Conservation (phyloP, 2,329 filamentous ascomycete genomes). For the Aspergillus pseudotamarii region DNA sequence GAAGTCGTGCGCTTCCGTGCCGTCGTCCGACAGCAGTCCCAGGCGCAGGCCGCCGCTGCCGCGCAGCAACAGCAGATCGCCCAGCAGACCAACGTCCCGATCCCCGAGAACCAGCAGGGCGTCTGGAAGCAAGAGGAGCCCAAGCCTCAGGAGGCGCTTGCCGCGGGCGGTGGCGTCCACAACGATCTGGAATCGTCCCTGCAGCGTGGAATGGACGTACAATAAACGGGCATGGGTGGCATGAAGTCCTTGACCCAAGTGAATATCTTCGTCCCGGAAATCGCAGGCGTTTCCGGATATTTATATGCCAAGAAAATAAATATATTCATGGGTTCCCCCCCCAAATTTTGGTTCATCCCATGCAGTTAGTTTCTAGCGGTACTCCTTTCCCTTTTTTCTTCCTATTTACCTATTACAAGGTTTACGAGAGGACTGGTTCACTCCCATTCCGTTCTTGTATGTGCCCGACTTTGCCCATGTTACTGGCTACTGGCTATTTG, state of each 20-base stretch:
- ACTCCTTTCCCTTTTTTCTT: not conserved
- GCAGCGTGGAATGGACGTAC: conserved; percentile 61
- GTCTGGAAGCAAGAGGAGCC: conserved; percentile 62
- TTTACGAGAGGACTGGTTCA: conserved; percentile 1
- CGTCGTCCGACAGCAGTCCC: conserved; percentile 55
- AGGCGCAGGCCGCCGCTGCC: conserved; percentile 41
- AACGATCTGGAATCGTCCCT: conserved; percentile 55
- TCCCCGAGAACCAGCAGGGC: conserved; percentile 62
- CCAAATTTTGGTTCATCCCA: not conserved
- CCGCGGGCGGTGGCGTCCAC: conserved; percentile 44
- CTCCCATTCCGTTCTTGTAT: not conserved
- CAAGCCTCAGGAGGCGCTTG: conserved; percentile 59
- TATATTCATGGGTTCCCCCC: not conserved
- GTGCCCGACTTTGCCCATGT: not conserved
- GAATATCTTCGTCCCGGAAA: conserved; percentile 19
- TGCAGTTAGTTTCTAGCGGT: not conserved
- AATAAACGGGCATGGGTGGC: conserved; percentile 17
- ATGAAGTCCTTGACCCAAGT: not conserved
- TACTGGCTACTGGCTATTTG: not conserved
- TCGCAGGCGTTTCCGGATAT: conserved; percentile 16
- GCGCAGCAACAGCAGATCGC: conserved; percentile 44
- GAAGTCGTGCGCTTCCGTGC: conserved; percentile 86
- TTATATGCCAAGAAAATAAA: not conserved
- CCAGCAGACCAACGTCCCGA: conserved; percentile 58
- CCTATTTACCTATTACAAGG: not conserved